phyloP scores from a whole-genome alignment of 2,329 filamentous ascomycete species.

The Phialophora verrucosa region DNA sequence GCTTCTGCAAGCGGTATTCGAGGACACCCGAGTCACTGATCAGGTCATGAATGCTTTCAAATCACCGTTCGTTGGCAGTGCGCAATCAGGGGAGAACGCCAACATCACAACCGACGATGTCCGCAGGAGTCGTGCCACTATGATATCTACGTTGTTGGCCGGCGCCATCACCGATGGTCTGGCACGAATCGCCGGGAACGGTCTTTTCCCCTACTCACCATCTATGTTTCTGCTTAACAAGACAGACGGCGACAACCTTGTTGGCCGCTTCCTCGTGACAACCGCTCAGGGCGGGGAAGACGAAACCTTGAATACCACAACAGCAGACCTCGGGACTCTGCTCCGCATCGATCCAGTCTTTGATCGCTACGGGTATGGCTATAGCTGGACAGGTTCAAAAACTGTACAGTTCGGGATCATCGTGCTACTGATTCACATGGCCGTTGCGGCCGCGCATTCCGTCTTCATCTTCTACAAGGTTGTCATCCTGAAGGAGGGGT shows the following conservation, averaged over 20 bases:
- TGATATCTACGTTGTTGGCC: conserved; percentile 30
- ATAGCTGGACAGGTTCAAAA: conserved; percentile 27
- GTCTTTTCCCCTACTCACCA: conserved; percentile 30
- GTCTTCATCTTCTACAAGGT: conserved; percentile 27
- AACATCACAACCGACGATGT: conserved; percentile 21
- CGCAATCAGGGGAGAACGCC: not conserved
- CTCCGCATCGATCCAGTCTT: conserved; percentile 31
- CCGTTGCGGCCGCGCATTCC: conserved; percentile 21
- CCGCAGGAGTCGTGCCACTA: conserved; percentile 21
- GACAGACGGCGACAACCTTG: conserved; percentile 23
- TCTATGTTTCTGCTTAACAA: conserved; percentile 32
- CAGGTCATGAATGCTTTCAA: conserved; percentile 26
- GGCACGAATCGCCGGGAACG: conserved; percentile 31
- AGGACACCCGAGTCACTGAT: conserved; percentile 11
- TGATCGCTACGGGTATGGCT: conserved; percentile 32
- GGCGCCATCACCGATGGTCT: conserved; percentile 31
- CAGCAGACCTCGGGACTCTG: conserved; percentile 20
- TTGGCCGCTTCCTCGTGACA: conserved; percentile 28
- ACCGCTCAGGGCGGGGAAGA: conserved; percentile 29
- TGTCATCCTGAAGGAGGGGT: conserved; percentile 21
- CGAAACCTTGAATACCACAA: conserved; percentile 26
- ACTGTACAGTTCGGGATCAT: conserved; percentile 33
- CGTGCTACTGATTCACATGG: conserved; percentile 28
- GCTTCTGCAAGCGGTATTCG: conserved; percentile 18
- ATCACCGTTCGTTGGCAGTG: conserved; percentile 21